Evolutionary conservation across 805 yeast genomes (phyloP).

Genomic region (Tetrapisispora nanseiensis): DNA sequence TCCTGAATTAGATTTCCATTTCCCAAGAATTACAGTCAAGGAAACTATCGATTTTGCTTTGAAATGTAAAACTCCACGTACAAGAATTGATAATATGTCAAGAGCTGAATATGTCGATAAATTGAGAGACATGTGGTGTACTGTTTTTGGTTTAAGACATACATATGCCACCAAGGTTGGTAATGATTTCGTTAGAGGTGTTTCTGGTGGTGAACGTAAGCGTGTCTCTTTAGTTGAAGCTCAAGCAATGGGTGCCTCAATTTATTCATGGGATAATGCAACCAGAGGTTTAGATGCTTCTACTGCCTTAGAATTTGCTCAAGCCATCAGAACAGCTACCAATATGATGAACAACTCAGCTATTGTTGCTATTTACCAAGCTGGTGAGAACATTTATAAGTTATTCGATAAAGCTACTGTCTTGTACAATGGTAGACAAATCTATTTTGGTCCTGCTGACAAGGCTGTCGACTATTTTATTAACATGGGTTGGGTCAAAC

Average conservation of each 20-base stretch:
- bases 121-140: slow-evolving; percentile 44
- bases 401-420: slow-evolving; percentile 54
- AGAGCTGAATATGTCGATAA: slow-evolving; percentile 40
- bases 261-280: slow-evolving; percentile 60
- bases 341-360: slow-evolving; percentile 48
- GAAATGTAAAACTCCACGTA: slow-evolving; percentile 39
- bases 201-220: slow-evolving; percentile 69
- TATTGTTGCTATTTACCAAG: slow-evolving; percentile 58
- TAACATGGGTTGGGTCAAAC: slow-evolving; percentile 53
- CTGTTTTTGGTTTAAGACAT: slow-evolving; percentile 42
- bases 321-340: slow-evolving; percentile 50
- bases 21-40: slow-evolving; percentile 42
- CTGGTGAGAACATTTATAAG: slow-evolving; percentile 53
- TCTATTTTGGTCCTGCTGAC: slow-evolving; percentile 46
- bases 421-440: slow-evolving; percentile 51
- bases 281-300: slow-evolving; percentile 66
- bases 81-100: slow-evolving; percentile 36
- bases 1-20: slow-evolving; percentile 43
- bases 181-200: slow-evolving; percentile 57
- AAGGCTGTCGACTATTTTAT: slow-evolving; percentile 46
- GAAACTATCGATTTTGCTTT: slow-evolving; percentile 43
- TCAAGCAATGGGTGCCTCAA: slow-evolving; percentile 41
- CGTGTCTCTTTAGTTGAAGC: slow-evolving; percentile 65
- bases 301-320: slow-evolving; percentile 56
- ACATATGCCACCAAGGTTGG: slow-evolving; percentile 59